These are phyloP conservation scores for Ustilago nuda DNA, from an alignment of 1,284 basidiomycete genomes.

Conservation along the genomic window DNA sequence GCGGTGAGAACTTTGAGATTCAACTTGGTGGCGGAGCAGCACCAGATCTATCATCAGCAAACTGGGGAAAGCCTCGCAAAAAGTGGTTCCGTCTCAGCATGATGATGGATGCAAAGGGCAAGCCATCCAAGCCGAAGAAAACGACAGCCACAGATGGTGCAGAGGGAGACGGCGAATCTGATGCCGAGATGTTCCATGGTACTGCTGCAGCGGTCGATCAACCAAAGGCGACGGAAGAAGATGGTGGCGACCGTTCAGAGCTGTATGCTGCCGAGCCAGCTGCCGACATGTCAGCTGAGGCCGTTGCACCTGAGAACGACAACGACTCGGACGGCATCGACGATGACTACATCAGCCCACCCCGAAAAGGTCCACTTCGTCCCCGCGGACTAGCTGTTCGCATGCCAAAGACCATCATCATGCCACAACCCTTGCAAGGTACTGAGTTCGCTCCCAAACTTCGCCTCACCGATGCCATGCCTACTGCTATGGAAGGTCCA, in stretches of 20 bases:
- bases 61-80: conserved; percentile 55
- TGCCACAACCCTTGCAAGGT: conserved; percentile 58
- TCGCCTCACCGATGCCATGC: conserved; percentile 26
- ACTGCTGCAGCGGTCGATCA: conserved; percentile 6
- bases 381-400: conserved; percentile 52
- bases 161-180: conserved; percentile 39
- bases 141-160: conserved; percentile 9
- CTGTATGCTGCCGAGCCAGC: conserved; percentile 31
- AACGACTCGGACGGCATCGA: conserved; percentile 45
- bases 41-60: conserved; percentile 49
- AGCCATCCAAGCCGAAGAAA: conserved; percentile 27
- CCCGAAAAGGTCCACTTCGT: conserved; percentile 55
- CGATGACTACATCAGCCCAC: conserved; percentile 57
- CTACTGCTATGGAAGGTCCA: neutral
- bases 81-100: conserved; percentile 55
- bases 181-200: conserved; percentile 27
- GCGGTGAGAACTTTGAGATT: conserved; percentile 42
- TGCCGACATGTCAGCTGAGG: conserved; percentile 19
- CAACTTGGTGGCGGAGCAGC: conserved; percentile 36
- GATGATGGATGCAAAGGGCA: conserved; percentile 48
- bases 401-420: conserved; percentile 53
- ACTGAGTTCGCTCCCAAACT: conserved; percentile 48
- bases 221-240: neutral
- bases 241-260: conserved; percentile 20
- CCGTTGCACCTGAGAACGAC: neutral